Base-by-base conservation (phyloP, 129 eudicot species). In the Dittrichia graveolens region DNA sequence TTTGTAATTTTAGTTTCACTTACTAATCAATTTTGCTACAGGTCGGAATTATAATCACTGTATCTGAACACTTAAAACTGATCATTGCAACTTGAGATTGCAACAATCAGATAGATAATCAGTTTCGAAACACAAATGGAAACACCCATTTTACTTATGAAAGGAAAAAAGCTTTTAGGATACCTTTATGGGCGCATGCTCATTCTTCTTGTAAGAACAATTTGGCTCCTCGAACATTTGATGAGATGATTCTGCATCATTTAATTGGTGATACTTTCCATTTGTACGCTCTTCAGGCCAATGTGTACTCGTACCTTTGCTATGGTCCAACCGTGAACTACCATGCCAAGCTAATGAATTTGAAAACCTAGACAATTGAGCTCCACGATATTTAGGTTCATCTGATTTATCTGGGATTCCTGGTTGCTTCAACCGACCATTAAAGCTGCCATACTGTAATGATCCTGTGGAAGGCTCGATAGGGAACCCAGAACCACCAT, bases 291-390 rank as follows among this genome's bases (percentile, higher is more conserved):
- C 80, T 70, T 78, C 92, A 0, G 75, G 81, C 96, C 89, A 89
- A 79, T 78, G 81, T 63, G 78, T 65, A 67, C 81, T 79, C 18
- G 72, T 57, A 24, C 83, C 91, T 65, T 85, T 81, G 75, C 89
- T 81, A 55, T 71, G 74, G 74, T 87, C 96, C 74, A 87, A 78
- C 58, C 84, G 75, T 54, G 89, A 87, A 75, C 87, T 81, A 65
- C 96, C 96, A 72, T 75, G 89, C 71, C 80, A 83, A 3, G 95
- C 95, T 60, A 90, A 87, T 10, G 96, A 90, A 61, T 75, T 87
- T 59, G 96, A 90, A 72, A 87, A 90, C 65, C 79, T 76, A 45
- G 95, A 85, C 73, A 90, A 67, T 4, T 82, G 88, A n/a, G 86
- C 81, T 62, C 83, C 89, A 53, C 78, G 84, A 16, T 81, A 71